Percentiles rank a stretch among this genome's conserved stretches.
These are phyloP conservation scores for Hericium erinaceus DNA, from an alignment of 768 basidiomycete genomes.

Conservation along the genomic window DNA sequence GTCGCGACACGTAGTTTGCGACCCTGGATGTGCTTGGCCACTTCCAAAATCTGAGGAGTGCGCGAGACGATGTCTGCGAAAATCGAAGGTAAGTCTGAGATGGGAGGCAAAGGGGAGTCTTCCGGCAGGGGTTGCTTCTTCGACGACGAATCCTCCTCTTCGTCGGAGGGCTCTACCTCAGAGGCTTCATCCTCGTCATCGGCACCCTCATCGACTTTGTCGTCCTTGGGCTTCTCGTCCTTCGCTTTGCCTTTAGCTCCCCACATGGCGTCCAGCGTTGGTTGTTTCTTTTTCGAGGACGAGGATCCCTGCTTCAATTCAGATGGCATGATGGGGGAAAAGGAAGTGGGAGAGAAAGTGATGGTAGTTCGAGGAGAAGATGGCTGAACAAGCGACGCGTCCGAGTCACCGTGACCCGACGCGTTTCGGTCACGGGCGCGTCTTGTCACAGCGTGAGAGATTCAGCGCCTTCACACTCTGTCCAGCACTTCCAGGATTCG, in stretches of 20 bases:
- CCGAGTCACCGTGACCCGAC: neutral
- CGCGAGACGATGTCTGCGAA: slow-evolving; percentile 66
- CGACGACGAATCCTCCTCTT: slow-evolving; percentile 21
- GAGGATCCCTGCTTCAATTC: slow-evolving; percentile 1
- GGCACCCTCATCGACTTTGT: slow-evolving; percentile 1
- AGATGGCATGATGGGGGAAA: neutral
- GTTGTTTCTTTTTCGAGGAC: slow-evolving; percentile 8
- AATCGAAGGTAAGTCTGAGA: slow-evolving; percentile 61
- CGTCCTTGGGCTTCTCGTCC: slow-evolving; percentile 1
- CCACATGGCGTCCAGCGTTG: slow-evolving; percentile 7
- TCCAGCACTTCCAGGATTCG: neutral
- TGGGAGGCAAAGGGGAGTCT: slow-evolving; percentile 65
- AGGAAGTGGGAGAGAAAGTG: slow-evolving; percentile 1
- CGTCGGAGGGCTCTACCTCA: slow-evolving; percentile 10
- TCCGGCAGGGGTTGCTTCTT: slow-evolving; percentile 40
- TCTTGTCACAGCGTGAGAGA: slow-evolving; percentile 2
- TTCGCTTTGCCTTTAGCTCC: slow-evolving; percentile 1
- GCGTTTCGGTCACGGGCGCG: slow-evolving; percentile 5
- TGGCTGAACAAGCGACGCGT: neutral
- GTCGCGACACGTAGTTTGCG: slow-evolving; percentile 89
- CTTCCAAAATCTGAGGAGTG: slow-evolving; percentile 54
- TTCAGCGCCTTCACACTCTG: neutral
- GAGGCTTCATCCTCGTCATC: slow-evolving; percentile 17
- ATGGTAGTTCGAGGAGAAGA: neutral
- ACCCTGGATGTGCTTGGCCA: slow-evolving; percentile 60